Conservation (phyloP, 192 early-diverging fungal species). For the Coemansia sp. region DNA sequence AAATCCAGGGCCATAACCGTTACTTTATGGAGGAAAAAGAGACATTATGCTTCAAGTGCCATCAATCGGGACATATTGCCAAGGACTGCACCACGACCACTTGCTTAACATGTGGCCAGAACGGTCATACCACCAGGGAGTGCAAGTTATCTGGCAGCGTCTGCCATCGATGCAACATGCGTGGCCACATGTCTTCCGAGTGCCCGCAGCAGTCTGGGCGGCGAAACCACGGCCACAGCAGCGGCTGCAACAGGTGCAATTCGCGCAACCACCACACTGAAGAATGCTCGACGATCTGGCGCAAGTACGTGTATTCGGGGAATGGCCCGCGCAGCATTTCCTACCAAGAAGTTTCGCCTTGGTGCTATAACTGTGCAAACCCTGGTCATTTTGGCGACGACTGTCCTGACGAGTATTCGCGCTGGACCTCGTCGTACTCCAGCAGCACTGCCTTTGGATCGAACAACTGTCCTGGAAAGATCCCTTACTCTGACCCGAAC, state of each 20-base stretch:
- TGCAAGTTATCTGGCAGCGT: conserved; percentile 44
- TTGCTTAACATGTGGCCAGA: conserved; percentile 42
- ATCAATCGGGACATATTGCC: conserved; percentile 41
- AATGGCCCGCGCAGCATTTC: conserved; percentile 4
- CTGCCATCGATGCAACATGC: conserved; percentile 52
- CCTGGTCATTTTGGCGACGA: conserved; percentile 51
- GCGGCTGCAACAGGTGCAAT: conserved; percentile 28
- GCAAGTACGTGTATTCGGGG: conserved; percentile 35
- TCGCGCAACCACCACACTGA: conserved; percentile 39
- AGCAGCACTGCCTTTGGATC: conserved; percentile 34
- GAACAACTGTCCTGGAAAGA: conserved; percentile 34
- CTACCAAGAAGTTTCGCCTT: conserved; percentile 32
- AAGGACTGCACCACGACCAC: conserved; percentile 40
- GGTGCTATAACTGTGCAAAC: conserved; percentile 51
- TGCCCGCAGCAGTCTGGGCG: conserved; percentile 31
- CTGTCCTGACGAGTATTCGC: conserved; percentile 13
- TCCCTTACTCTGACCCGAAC: conserved; percentile 5
- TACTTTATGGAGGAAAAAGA: conserved; percentile 57
- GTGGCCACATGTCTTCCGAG: conserved; percentile 41
- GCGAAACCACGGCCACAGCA: not conserved
- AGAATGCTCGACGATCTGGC: conserved; percentile 51
- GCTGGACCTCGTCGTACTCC: conserved; percentile 16
- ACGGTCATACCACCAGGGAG: conserved; percentile 38
- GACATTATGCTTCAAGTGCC: conserved; percentile 38
- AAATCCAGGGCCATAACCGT: conserved; percentile 51